Conservation (phyloP, 257 asterid genomes). For the Lavandula angustifolia region DNA sequence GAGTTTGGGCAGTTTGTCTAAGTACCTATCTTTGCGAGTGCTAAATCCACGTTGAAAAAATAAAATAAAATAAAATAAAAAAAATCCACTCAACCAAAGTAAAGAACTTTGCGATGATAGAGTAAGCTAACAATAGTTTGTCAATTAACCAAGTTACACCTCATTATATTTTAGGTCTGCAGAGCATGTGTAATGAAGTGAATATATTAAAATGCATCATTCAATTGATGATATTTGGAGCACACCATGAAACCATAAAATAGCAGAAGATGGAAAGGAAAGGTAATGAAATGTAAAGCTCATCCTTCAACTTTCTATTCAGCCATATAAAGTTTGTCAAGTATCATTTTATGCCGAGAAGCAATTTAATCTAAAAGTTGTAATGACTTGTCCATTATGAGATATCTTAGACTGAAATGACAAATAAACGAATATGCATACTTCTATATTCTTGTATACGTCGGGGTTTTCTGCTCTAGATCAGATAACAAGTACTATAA, state of each 20-base stretch:
- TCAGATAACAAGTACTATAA: constrained; percentile 75
- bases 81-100: too few species aligned
- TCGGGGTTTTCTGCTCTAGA: constrained; percentile 13
- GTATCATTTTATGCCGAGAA: constrained; percentile 25
- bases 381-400: constrained; percentile 4
- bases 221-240: background rate
- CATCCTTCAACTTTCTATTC: constrained; percentile 13
- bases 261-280: background rate
- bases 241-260: constrained; percentile 10
- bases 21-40: too few species aligned
- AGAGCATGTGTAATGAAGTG: background rate
- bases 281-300: constrained; percentile 24
- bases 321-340: constrained; percentile 8
- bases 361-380: constrained; percentile 22
- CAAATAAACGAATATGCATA: constrained; percentile 1
- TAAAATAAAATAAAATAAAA: too few species aligned
- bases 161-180: too few species aligned
- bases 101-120: too few species aligned
- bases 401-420: constrained; percentile 22
- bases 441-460: constrained; percentile 20
- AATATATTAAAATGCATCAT: background rate
- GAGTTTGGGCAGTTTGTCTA: too few species aligned
- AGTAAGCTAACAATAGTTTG: too few species aligned
- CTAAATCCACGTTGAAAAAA: too few species aligned
- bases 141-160: too few species aligned